Base-by-base conservation (phyloP, 2,329 filamentous ascomycete genomes). In the Fusarium sp. region DNA sequence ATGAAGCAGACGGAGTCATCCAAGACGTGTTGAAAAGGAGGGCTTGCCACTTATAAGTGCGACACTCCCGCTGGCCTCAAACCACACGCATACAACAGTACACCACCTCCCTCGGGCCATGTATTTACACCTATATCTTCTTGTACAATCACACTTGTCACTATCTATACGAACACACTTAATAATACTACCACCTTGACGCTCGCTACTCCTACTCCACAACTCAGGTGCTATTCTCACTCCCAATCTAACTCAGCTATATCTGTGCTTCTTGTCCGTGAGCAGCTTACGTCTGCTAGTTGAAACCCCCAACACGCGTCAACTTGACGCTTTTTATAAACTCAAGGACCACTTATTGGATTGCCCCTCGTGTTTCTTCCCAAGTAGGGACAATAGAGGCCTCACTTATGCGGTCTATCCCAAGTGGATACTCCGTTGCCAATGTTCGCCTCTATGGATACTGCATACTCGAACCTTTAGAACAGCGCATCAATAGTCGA, bases 71-170 rank as follows among this genome's bases (percentile, higher is more conserved):
- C 50, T 52, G 56, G 57, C 62, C 62, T 67, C 47, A 67, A 33
- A 44, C 39, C 24, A 36, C 33, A 42, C 40, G 43, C 52, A 67
- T 62, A 21, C 49, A 45, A 36, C 45, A 65, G 28, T 38, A 63
- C 66, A 67, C 57, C 54, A 64, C 55, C 45, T 67, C 40, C 57
- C 54, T 51, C 57, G 53, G 62, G 50, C 62, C 66, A 69, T 70
- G 66, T 69, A 64, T 70, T 63, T 67, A 62, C 62, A 42, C 47
- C 28, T 62, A 62, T 53, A 67, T 70, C 55, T 69, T 70, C 45
- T 60, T 70, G 67, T 70, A 70, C 54, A 51, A 64, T 54, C 43
- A 62, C 34, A 54, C 66, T 60, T 64, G 40, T 43, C 57, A 64
- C 44, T 53, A 64, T 52, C 21, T 69, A 49, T 67, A 69, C 45